A percentile compares a stretch with the other conserved stretches of the same genome.
Evolutionary conservation across 495 filamentous ascomycete species (phyloP).

Genomic region (Pseudomonodictys pantanalensis): DNA sequence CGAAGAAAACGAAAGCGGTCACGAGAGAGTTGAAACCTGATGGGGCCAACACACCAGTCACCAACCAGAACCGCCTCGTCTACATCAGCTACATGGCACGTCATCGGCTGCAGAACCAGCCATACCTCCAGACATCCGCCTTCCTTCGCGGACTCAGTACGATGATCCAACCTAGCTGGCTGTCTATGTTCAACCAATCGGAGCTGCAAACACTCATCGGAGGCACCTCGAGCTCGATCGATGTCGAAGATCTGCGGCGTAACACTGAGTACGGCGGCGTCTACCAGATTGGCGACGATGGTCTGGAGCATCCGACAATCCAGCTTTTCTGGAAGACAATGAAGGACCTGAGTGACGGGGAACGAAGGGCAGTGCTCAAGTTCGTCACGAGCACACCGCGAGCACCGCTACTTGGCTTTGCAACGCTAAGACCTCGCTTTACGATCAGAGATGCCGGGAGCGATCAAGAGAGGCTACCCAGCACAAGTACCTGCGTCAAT

Average conservation of each 20-base stretch:
- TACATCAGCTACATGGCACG: slow-evolving; percentile 91
- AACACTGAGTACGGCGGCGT: slow-evolving; percentile 87
- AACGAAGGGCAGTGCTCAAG: slow-evolving; percentile 82
- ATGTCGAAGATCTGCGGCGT: slow-evolving; percentile 79
- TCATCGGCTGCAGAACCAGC: slow-evolving; percentile 78
- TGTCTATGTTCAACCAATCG: slow-evolving; percentile 96
- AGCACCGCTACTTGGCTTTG: slow-evolving; percentile 89
- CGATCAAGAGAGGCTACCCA: slow-evolving; percentile 78
- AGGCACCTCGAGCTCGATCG: slow-evolving; percentile 78
- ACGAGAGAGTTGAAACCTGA: slow-evolving; percentile 71
- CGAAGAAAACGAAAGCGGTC: slow-evolving; percentile 48
- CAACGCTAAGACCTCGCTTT: slow-evolving; percentile 78
- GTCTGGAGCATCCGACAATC: slow-evolving; percentile 77
- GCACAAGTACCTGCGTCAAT: slow-evolving; percentile 96
- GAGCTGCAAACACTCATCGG: slow-evolving; percentile 91
- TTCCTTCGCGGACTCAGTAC: slow-evolving; percentile 81
- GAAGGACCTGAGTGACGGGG: slow-evolving; percentile 65
- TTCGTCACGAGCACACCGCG: slow-evolving; percentile 94
- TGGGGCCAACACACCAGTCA: slow-evolving; percentile 76
- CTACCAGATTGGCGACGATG: slow-evolving; percentile 84
- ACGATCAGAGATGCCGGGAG: slow-evolving; percentile 83
- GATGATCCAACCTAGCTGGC: slow-evolving; percentile 89
- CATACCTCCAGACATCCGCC: slow-evolving; percentile 71
- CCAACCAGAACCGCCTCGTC: slow-evolving; percentile 84
- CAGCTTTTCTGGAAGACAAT: slow-evolving; percentile 91